A percentile compares a stretch with the other conserved stretches of the same genome.
These are phyloP conservation scores for Stropharia rugosoannulata DNA, from an alignment of 768 basidiomycete species.

Conservation along the genomic window DNA sequence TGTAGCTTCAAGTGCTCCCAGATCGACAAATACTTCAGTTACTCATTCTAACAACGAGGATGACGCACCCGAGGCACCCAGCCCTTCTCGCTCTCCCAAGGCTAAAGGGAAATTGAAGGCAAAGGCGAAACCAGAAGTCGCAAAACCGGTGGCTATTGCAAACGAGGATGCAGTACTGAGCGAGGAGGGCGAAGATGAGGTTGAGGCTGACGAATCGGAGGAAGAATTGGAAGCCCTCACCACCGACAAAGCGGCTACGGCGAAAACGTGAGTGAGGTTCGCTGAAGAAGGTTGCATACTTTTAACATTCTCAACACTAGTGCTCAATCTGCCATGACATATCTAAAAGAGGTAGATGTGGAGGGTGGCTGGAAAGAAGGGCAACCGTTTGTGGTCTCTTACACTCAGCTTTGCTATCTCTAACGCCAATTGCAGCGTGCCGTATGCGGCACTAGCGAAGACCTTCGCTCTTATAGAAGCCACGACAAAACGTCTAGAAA, in stretches of 20 bases:
- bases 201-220: conserved; percentile 22
- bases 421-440: conserved; percentile 58
- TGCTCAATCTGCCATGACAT: conserved; percentile 66
- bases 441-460: conserved; percentile 90
- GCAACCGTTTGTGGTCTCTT: conserved; percentile 61
- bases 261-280: conserved; percentile 52
- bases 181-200: conserved; percentile 29
- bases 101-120: conserved; percentile 14
- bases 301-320: conserved; percentile 29
- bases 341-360: conserved; percentile 69
- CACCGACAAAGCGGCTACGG: conserved; percentile 42
- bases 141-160: conserved; percentile 1
- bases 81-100: conserved; percentile 11
- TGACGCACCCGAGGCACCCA: background rate
- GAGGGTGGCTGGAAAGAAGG: conserved; percentile 84
- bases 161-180: conserved; percentile 24
- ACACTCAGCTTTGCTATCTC: background rate
- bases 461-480: conserved; percentile 88
- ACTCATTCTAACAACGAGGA: no score
- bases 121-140: conserved; percentile 10
- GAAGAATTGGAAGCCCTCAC: conserved; percentile 30
- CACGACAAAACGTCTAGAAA: conserved; percentile 95
- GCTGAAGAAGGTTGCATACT: background rate
- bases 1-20: no score
- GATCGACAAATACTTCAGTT: background rate